Conservation (phyloP, 108 stramenopile species). For the Thalassiosira profunda region DNA sequence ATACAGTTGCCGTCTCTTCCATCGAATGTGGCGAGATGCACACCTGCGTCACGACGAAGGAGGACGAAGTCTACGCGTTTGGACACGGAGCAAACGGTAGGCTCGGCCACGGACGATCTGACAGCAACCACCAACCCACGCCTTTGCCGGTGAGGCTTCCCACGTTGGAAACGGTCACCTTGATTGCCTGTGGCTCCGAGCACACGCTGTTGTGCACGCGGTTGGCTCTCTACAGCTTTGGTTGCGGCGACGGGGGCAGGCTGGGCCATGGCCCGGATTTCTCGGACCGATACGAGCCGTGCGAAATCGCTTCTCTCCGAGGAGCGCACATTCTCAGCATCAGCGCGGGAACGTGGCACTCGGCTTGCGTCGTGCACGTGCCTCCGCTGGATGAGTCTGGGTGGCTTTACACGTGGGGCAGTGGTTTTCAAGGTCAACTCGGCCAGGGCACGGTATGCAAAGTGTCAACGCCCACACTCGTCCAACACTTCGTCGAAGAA, state of each 20-base stretch:
- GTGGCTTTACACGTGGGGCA: slow-evolving; percentile 70
- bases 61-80: slow-evolving; percentile 45
- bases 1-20: slow-evolving; percentile 33
- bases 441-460: slow-evolving; percentile 52
- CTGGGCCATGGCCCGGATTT: slow-evolving; percentile 68
- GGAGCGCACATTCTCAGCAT: slow-evolving; percentile 39
- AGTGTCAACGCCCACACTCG: slow-evolving; percentile 46
- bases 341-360: slow-evolving; percentile 72
- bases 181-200: slow-evolving; percentile 69
- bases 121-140: slow-evolving; percentile 52
- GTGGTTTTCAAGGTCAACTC: slow-evolving; percentile 78
- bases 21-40: slow-evolving; percentile 55
- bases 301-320: slow-evolving; percentile 27
- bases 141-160: slow-evolving; percentile 46
- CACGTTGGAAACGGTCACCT: slow-evolving; percentile 25
- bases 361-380: slow-evolving; percentile 68
- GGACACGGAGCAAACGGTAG: no score
- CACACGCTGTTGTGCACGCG: slow-evolving; percentile 60
- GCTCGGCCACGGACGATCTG: slow-evolving; percentile 41
- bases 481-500: slow-evolving; percentile 34
- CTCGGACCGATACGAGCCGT: slow-evolving; percentile 17
- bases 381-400: slow-evolving; percentile 66
- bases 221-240: slow-evolving; percentile 64
- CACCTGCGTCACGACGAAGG: slow-evolving; percentile 37
- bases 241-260: slow-evolving; percentile 65